phyloP scores from a whole-genome alignment of 2,329 filamentous ascomycete genomes.

The Colletotrichum filicis region DNA sequence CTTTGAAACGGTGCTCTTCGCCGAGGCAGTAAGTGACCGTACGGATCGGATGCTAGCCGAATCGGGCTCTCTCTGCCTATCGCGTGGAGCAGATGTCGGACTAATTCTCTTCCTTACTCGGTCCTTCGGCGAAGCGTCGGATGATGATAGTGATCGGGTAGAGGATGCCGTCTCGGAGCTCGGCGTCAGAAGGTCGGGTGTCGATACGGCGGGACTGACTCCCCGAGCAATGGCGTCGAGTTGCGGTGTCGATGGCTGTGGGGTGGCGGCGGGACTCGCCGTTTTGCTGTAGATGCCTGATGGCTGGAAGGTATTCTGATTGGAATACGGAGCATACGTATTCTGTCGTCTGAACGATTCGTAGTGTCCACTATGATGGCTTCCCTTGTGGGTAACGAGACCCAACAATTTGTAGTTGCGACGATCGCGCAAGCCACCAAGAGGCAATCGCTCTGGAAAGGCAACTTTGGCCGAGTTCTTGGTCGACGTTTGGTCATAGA shows the following conservation, averaged over 20 bases:
- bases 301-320: conserved; percentile 80
- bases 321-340: conserved; percentile 79
- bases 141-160: conserved; percentile 51
- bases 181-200: conserved; percentile 57
- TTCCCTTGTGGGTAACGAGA: conserved; percentile 93
- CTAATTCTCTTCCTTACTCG: conserved; percentile 30
- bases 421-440: conserved; percentile 82
- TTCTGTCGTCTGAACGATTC: conserved; percentile 94
- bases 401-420: conserved; percentile 87
- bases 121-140: conserved; percentile 38
- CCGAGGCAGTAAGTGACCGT: conserved; percentile 66
- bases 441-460: conserved; percentile 86
- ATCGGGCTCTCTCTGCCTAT: conserved; percentile 57
- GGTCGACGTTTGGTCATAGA: conserved; percentile 85
- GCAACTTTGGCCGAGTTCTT: conserved; percentile 96
- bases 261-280: conserved; percentile 63
- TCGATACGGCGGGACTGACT: conserved; percentile 57
- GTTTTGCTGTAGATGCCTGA: conserved; percentile 78
- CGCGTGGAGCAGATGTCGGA: conserved; percentile 40
- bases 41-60: conserved; percentile 66
- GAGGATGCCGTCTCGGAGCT: conserved; percentile 49
- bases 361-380: conserved; percentile 96
- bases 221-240: conserved; percentile 48
- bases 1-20: conserved; percentile 63
- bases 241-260: conserved; percentile 59